Evolutionary conservation across 768 basidiomycete genomes (phyloP).

Genomic region (Tulasnella sp.): DNA sequence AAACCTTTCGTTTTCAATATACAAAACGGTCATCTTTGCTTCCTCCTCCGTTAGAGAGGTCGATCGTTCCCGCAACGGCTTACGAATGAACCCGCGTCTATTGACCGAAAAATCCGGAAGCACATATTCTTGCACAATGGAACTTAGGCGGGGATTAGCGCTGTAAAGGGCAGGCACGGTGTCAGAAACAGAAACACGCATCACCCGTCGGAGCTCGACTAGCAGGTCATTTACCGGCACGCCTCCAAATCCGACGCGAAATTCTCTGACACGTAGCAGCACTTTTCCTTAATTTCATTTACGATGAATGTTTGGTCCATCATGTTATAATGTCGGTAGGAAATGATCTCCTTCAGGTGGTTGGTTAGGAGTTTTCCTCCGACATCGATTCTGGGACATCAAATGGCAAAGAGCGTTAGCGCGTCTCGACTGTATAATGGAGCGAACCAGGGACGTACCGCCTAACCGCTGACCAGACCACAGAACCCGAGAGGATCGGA

Average conservation of each 20-base stretch:
- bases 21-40: conserved; percentile 40
- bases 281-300: conserved; percentile 82
- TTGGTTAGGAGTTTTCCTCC: conserved; percentile 94
- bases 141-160: conserved; percentile 42
- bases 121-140: conserved; percentile 77
- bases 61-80: conserved; percentile 23
- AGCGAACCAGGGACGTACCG: no score
- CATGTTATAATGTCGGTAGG: conserved; percentile 97
- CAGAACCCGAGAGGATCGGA: conserved; percentile 59
- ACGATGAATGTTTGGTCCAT: conserved; percentile 93
- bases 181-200: not conserved
- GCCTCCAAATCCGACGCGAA: conserved; percentile 63
- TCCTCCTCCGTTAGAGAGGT: not conserved
- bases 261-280: conserved; percentile 66
- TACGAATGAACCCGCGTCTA: conserved; percentile 35
- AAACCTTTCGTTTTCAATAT: conserved; percentile 88
- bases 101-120: conserved; percentile 68
- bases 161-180: conserved; percentile 27
- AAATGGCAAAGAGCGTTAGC: not conserved
- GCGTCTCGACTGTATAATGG: no score
- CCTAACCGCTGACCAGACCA: conserved; percentile 72
- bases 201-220: not conserved
- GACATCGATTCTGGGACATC: conserved; percentile 61
- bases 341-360: conserved; percentile 84
- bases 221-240: conserved; percentile 52